phyloP scores from a whole-genome alignment of 768 basidiomycete genomes.

The Cystofilobasidium bisporidii region DNA sequence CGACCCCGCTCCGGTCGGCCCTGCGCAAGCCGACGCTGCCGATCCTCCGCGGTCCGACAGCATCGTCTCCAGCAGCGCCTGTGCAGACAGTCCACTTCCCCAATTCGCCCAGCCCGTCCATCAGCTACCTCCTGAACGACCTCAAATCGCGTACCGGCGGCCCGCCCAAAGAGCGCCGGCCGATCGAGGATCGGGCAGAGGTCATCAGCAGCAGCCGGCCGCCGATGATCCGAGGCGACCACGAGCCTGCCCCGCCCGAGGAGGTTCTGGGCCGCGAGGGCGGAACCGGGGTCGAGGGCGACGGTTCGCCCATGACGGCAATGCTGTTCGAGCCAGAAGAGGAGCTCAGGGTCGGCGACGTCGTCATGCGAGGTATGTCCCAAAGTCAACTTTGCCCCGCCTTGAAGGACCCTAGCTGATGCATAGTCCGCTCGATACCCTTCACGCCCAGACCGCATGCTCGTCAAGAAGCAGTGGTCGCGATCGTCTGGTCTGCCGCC shows the following conservation, averaged over 20 bases:
- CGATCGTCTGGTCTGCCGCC: constrained; percentile 11
- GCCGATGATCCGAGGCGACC: constrained; percentile 6
- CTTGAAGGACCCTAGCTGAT: too few relatives aligned
- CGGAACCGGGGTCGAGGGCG: constrained; percentile 2
- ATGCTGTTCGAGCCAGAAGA: not conserved
- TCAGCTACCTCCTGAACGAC: not conserved
- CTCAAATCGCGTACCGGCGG: not conserved
- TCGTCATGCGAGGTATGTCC: constrained; percentile 24
- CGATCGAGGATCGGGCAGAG: constrained; percentile 3
- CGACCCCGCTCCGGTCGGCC: constrained; percentile 5
- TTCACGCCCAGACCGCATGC: constrained; percentile 27
- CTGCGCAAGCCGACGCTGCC: not conserved
- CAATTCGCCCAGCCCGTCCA: not conserved
- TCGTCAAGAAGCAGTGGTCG: constrained; percentile 23
- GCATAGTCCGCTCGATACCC: too few relatives aligned
- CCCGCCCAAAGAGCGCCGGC: not conserved
- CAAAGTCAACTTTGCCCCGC: too few relatives aligned
- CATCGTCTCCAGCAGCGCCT: not conserved
- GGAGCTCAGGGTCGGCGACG: constrained; percentile 10
- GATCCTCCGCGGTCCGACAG: not conserved
- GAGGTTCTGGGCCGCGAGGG: constrained; percentile 1
- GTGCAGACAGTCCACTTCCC: constrained; percentile 16
- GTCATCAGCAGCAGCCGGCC: not conserved
- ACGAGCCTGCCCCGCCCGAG: constrained; percentile 8
- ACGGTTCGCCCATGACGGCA: not conserved